Evolutionary conservation across 805 yeast species (phyloP), one percentile per base, ranked within the genome.

Genomic region (Cyberlindnera japonica): DNA sequence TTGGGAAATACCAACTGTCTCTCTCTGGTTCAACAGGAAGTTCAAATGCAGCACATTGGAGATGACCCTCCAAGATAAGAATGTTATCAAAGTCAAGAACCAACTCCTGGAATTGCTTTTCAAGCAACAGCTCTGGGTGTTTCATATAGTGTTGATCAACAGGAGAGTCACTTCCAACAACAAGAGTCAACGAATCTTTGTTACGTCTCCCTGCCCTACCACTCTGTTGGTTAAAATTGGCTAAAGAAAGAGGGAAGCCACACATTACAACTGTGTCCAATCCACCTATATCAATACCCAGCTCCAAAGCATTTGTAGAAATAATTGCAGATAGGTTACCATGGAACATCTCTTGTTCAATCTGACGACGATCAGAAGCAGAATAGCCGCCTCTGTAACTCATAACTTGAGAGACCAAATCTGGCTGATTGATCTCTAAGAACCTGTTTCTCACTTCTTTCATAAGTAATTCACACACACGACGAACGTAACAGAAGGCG

Each of bases 371-470:
- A 55, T 91, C 98, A 2, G 74, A 63, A 2, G 90, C 81, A 3
- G 95, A 78, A 56, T 93, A 93, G 1, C 99, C 99, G 26, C 98
- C 99, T 49, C 99, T 68, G 53, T 93, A 93, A 37, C 95, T 79
- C 95, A 88, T 86, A 3, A 90, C 82, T 42, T 81, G 83, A n/a
- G 75, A 65, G 3, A 70, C 55, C 35, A 77, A 53, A 23, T 74
- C 73, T 11, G 67, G 53, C 48, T 68, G 68, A 23, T 72, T 71
- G 33, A 67, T 52, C 20, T 68, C 69, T 25, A 68, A 63, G 24
- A 81, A 65, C 14, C 69, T 59, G n/a, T 65, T 68, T 38, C 95
- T 63, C 0, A 90, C 83, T 40, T 87, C 91, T 49, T 87, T 84
- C 84, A 91, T 86, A 33, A 93, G 55, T 18, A 86, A 64, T 61